Base-by-base conservation (phyloP, 108 stramenopile genomes). In the Cylindrotheca fusiformis region DNA sequence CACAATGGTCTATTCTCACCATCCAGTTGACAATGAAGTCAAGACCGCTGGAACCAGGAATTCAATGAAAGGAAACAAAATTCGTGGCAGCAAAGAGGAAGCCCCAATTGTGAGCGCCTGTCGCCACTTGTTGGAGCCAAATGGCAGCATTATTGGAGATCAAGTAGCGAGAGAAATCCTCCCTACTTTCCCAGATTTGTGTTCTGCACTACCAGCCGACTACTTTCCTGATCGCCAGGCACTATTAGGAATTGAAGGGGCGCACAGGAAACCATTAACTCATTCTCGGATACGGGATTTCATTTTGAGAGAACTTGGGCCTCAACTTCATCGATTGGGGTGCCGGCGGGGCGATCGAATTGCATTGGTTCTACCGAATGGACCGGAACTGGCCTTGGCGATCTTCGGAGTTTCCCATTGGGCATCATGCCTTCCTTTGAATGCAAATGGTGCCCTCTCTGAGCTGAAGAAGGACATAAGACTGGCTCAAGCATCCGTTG, bases 361-460 rank as follows among this genome's bases (percentile, higher is more conserved):
- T 4, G 82, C 79, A 3, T 44, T 84, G 4, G 73, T 80, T 1
- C 41, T 84, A 3, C 82, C 82, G 27, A 84, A 84, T 67, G 82
- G 82, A 33, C 79, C 79, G 3, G 76, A 74, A 63, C 32, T 84
- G 19, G 82, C 82, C 23, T 36, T 84, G 20, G 64, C 76, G 3
- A 60, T 84, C n/a, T 51, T 80, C 45, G 65, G 64, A 12, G 36
- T 70, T 8, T 31, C 58, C 14, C 67, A 78, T 4, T 84, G 76
- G 76, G 78, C 79, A 14, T 67, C 63, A 1, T 80, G 79, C 36
- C 75, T 84, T 0, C 82, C 82, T 1, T 69, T 84, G 27, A 71
- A 66, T 32, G 78, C 82, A 19, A 65, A 69, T 26, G 76, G 76
- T 3, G 73, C 79, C 22, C 32, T 36, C 1, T 21, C 27, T 12